These are phyloP conservation scores for Amoebophrya sp. DNA, from an alignment of 169 alveolate species.

Conservation along the genomic window DNA sequence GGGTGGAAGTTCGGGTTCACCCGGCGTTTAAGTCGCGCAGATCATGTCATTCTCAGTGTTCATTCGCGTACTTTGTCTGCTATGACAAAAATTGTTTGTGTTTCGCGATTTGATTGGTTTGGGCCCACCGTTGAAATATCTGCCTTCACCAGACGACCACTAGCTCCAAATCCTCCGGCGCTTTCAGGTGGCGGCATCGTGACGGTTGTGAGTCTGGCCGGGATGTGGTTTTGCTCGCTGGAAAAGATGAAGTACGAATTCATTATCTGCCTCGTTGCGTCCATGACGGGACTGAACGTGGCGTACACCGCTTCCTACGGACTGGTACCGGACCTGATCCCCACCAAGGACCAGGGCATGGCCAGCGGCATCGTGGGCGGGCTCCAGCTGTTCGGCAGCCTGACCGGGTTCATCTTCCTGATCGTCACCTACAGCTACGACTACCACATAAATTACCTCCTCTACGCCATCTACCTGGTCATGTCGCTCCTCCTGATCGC, in stretches of 20 bases:
- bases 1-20: too few species aligned
- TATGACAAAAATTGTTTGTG: too few species aligned
- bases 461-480: background rate
- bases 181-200: background rate
- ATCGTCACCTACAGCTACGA: background rate
- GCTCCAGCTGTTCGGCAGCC: slow-evolving; percentile 1
- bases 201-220: background rate
- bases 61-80: too few species aligned
- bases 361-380: slow-evolving; percentile 27
- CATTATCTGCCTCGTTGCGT: background rate
- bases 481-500: background rate
- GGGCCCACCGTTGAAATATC: too few species aligned
- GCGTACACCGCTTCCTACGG: slow-evolving; percentile 25
- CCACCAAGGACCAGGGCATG: slow-evolving; percentile 20
- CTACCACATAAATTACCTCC: background rate
- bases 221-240: background rate
- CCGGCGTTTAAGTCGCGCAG: too few species aligned
- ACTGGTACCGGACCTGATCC: slow-evolving; percentile 10
- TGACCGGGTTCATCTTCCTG: slow-evolving; percentile 22
- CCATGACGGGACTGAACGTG: slow-evolving; percentile 3
- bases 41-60: too few species aligned
- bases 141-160: too few species aligned
- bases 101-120: too few species aligned
- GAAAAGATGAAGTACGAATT: background rate
- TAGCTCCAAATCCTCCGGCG: too few species aligned